These are phyloP conservation scores for Chimonanthus salicifolius DNA, from an alignment of 164 flowering plant genomes.

Conservation along the genomic window DNA sequence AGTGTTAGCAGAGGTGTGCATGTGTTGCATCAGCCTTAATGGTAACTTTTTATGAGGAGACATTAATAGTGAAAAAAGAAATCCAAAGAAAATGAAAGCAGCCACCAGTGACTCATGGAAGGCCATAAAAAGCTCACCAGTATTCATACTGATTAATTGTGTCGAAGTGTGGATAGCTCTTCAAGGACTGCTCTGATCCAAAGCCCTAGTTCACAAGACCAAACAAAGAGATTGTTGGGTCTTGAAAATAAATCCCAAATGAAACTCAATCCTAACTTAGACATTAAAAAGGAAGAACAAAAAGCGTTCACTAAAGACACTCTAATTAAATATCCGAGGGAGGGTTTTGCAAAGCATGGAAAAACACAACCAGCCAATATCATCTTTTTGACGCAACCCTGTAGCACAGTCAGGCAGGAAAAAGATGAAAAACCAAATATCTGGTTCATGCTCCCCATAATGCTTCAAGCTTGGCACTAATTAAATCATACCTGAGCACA, in stretches of 20 bases:
- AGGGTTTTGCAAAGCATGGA: no score
- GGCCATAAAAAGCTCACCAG: constrained; percentile 11
- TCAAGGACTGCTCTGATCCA: constrained; percentile 7
- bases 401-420: no score
- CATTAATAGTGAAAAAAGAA: not conserved
- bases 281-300: no score
- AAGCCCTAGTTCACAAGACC: constrained; percentile 14
- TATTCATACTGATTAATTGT: constrained; percentile 14
- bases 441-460: not conserved
- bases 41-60: not conserved
- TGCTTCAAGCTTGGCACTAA: not conserved
- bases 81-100: not conserved
- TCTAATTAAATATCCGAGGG: no score
- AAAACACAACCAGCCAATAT: no score
- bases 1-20: not conserved
- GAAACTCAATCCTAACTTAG: no score
- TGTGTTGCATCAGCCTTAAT: not conserved
- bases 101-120: no score
- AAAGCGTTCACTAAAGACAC: no score
- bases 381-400: no score
- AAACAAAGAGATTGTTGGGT: not conserved
- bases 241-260: no score
- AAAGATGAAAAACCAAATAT: no score
- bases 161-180: constrained; percentile 15
- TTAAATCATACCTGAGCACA: not conserved